phyloP scores from a whole-genome alignment of 1,284 basidiomycete species.

The Cryptococcus sp. region DNA sequence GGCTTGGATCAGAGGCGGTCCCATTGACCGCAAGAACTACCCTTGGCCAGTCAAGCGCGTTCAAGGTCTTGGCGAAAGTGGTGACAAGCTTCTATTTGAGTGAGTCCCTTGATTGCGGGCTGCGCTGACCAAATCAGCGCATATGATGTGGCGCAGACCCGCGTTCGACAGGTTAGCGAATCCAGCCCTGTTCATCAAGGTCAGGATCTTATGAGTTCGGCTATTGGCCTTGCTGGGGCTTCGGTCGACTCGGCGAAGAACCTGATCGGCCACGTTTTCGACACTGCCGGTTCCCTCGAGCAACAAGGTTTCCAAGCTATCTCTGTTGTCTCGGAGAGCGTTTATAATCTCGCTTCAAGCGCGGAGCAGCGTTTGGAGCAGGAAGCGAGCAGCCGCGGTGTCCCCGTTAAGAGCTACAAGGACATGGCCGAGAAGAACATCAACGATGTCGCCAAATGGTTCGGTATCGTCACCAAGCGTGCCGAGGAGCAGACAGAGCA shows the following conservation, averaged over 20 bases:
- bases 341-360: constrained; percentile 12
- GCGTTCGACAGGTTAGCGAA: constrained; percentile 1
- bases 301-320: constrained; percentile 6
- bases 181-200: constrained; percentile 9
- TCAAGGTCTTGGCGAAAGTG: constrained; percentile 11
- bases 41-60: constrained; percentile 10
- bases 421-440: constrained; percentile 13
- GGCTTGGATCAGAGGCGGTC: constrained; percentile 13
- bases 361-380: constrained; percentile 20
- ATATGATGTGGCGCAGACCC: constrained; percentile 5
- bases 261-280: constrained; percentile 2
- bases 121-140: background rate
- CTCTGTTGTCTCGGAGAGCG: constrained; percentile 2
- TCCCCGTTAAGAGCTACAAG: constrained; percentile 34
- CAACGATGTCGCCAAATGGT: constrained; percentile 18
- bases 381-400: constrained; percentile 27
- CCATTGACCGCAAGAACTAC: constrained; percentile 10
- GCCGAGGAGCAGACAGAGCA: constrained; percentile 11
- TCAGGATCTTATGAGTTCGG: constrained; percentile 9
- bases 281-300: constrained; percentile 8
- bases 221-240: constrained; percentile 5
- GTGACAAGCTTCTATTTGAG: constrained; percentile 1
- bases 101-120: background rate
- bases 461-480: constrained; percentile 10
- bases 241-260: constrained; percentile 6